These are phyloP conservation scores for Colletotrichum chlorophyti DNA, from an alignment of 2,329 filamentous ascomycete genomes.

Conservation along the genomic window DNA sequence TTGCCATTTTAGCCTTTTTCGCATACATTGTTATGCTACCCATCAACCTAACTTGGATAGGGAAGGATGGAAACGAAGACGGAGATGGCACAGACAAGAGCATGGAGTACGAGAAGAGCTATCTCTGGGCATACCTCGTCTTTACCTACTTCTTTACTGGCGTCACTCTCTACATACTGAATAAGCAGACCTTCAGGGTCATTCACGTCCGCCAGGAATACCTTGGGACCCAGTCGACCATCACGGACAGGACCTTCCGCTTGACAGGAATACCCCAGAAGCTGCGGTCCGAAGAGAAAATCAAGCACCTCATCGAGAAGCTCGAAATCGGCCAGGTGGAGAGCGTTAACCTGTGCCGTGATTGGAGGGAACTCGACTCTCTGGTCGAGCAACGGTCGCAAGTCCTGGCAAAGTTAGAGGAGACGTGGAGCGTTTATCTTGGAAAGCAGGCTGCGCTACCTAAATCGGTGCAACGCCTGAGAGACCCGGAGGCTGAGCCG, in stretches of 20 bases:
- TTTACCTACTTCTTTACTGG: constrained; percentile 93
- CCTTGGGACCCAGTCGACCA: constrained; percentile 90
- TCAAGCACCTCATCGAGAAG: constrained; percentile 86
- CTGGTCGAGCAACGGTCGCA: constrained; percentile 72
- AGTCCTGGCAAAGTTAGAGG: constrained; percentile 77
- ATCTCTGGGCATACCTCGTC: constrained; percentile 91
- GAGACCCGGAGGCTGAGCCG: constrained; percentile 30
- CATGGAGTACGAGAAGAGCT: constrained; percentile 50
- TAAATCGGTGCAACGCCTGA: constrained; percentile 39
- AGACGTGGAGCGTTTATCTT: constrained; percentile 81
- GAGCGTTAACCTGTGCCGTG: constrained; percentile 81
- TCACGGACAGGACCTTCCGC: constrained; percentile 92
- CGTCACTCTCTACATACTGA: constrained; percentile 82
- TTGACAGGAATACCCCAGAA: constrained; percentile 86
- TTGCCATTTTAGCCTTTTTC: constrained; percentile 81
- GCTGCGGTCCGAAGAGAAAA: constrained; percentile 79
- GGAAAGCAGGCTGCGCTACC: constrained; percentile 55
- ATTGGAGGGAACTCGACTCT: constrained; percentile 84
- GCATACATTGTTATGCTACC: constrained; percentile 82
- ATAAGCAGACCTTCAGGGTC: constrained; percentile 82
- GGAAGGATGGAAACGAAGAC: too few relatives aligned
- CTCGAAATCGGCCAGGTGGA: constrained; percentile 91
- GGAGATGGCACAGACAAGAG: constrained; percentile 40
- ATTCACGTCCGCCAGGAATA: constrained; percentile 90
- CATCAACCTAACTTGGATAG: constrained; percentile 75